These are phyloP conservation scores for Candida vaughaniae DNA, from an alignment of 805 yeast species.

Conservation along the genomic window DNA sequence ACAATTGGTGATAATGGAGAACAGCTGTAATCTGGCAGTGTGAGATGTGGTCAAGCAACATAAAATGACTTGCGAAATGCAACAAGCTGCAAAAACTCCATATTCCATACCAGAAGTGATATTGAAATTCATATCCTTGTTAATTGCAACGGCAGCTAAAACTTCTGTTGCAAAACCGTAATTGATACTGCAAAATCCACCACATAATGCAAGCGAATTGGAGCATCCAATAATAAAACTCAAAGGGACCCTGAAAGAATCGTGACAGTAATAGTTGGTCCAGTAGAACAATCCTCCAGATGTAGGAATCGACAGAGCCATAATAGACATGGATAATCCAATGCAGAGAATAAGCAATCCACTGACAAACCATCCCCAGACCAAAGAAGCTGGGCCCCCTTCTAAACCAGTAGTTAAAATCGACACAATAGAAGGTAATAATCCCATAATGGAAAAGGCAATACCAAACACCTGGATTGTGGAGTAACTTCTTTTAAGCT, in stretches of 20 bases:
- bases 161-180: slow-evolving; percentile 67
- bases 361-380: slow-evolving; percentile 75
- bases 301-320: slow-evolving; percentile 71
- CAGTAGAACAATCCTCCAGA: slow-evolving; percentile 64
- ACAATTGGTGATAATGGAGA: slow-evolving; percentile 55
- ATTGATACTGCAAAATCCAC: slow-evolving; percentile 65
- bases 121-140: slow-evolving; percentile 53
- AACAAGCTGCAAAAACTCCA: slow-evolving; percentile 65
- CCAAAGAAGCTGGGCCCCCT: slow-evolving; percentile 63
- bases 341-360: slow-evolving; percentile 53
- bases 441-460: slow-evolving; percentile 72
- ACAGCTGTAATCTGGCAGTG: slow-evolving; percentile 58
- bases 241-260: slow-evolving; percentile 46
- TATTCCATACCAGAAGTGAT: slow-evolving; percentile 55
- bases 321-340: slow-evolving; percentile 63
- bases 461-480: slow-evolving; percentile 67
- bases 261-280: slow-evolving; percentile 61
- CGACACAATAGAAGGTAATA: slow-evolving; percentile 64
- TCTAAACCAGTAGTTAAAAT: slow-evolving; percentile 52
- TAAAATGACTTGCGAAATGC: slow-evolving; percentile 49
- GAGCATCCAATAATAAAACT: slow-evolving; percentile 67
- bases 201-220: slow-evolving; percentile 64
- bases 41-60: slow-evolving; percentile 58
- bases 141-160: slow-evolving; percentile 56
- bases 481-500: slow-evolving; percentile 58